A percentile compares a stretch with the other conserved stretches of the same genome.
These are phyloP conservation scores for Fusarium domesticum DNA, from an alignment of 2,329 filamentous ascomycete species.

Conservation along the genomic window DNA sequence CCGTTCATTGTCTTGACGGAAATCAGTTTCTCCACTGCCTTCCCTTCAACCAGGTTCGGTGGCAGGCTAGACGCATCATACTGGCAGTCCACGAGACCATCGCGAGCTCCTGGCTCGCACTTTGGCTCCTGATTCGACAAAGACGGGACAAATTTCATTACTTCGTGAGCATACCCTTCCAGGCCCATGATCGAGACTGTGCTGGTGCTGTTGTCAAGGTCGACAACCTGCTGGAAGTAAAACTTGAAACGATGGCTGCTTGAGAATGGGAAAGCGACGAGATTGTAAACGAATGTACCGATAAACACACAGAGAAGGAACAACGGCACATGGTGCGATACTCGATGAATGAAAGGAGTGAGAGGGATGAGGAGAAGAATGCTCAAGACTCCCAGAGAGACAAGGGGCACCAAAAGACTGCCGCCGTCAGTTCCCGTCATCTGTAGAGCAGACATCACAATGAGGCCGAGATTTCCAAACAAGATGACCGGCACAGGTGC, in stretches of 20 bases:
- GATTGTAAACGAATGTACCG: slow-evolving; percentile 79
- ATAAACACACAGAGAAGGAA: slow-evolving; percentile 71
- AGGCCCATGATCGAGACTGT: slow-evolving; percentile 67
- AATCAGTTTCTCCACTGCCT: slow-evolving; percentile 56
- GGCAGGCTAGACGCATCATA: slow-evolving; percentile 62
- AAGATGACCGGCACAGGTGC: slow-evolving; percentile 76
- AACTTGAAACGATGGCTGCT: slow-evolving; percentile 75
- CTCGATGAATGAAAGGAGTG: slow-evolving; percentile 81
- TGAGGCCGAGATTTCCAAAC: slow-evolving; percentile 70
- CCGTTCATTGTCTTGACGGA: slow-evolving; percentile 46
- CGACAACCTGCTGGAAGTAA: slow-evolving; percentile 78
- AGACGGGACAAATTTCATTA: slow-evolving; percentile 69
- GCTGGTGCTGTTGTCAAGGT: slow-evolving; percentile 71
- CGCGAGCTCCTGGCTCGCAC: slow-evolving; percentile 46
- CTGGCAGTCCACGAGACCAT: slow-evolving; percentile 59
- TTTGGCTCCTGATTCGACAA: slow-evolving; percentile 58
- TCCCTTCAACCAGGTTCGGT: slow-evolving; percentile 57
- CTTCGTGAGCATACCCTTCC: slow-evolving; percentile 61
- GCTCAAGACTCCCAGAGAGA: slow-evolving; percentile 64
- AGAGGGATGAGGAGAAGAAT: slow-evolving; percentile 72
- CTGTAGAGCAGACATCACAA: slow-evolving; percentile 67
- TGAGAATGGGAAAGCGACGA: slow-evolving; percentile 86
- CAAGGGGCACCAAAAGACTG: slow-evolving; percentile 66
- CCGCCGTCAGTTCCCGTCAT: slow-evolving; percentile 87
- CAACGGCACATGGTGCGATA: slow-evolving; percentile 76